Evolutionary conservation across 148 eudicot genomes (phyloP).

Genomic region (Amaranthus cruentus): DNA sequence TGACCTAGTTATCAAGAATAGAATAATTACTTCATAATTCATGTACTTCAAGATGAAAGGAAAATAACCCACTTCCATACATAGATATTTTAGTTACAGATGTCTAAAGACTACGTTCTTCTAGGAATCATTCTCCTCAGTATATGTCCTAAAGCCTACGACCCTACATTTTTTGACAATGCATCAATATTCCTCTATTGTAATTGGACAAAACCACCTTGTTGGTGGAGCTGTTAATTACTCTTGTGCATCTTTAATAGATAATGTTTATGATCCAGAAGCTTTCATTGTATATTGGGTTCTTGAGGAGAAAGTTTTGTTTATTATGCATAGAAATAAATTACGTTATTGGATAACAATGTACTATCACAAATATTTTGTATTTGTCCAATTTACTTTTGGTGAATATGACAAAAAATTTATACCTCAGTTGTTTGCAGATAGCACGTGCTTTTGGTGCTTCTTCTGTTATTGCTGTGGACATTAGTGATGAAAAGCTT

Average conservation of each 20-base stretch:
- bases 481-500: slow-evolving; percentile 86
- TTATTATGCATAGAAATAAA: not conserved
- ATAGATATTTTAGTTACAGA: not conserved
- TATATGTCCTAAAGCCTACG: not conserved
- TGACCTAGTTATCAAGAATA: not conserved
- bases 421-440: slow-evolving; percentile 84
- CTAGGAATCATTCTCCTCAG: not conserved
- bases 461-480: slow-evolving; percentile 89
- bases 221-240: not conserved
- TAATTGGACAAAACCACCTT: not conserved
- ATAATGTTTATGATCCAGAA: not conserved
- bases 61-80: not conserved
- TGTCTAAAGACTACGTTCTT: not conserved
- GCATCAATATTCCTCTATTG: not conserved
- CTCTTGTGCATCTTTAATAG: not conserved
- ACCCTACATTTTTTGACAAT: not conserved
- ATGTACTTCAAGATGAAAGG: not conserved
- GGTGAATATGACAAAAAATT: slow-evolving; percentile 22
- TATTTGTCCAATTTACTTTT: not conserved
- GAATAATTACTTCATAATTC: too few species aligned
- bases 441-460: slow-evolving; percentile 99
- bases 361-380: not conserved
- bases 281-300: not conserved
- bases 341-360: not conserved
- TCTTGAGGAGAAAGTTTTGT: not conserved